These are phyloP conservation scores for Saccharomycopsis hybrid DNA, from an alignment of 1,139 yeast species.

Conservation along the genomic window DNA sequence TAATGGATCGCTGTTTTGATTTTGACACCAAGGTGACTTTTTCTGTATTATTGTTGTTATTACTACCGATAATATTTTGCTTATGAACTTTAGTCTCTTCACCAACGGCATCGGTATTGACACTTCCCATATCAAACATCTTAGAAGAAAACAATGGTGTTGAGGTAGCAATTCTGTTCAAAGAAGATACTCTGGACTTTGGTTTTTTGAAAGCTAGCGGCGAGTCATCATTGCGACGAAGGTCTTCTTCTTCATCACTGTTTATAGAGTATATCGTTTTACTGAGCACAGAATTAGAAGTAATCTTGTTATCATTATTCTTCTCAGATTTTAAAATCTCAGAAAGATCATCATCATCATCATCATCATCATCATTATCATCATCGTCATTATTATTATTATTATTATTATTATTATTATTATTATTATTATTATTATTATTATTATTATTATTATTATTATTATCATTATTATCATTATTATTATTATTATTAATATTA, in stretches of 20 bases:
- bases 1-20: no score
- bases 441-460: no score
- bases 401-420: no score
- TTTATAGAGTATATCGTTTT: not conserved
- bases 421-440: no score
- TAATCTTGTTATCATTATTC: not conserved
- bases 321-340: not conserved
- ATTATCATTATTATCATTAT: no score
- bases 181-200: not conserved
- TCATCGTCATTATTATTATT: not conserved
- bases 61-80: no score
- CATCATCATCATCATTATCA: not conserved
- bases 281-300: not conserved
- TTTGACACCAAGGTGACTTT: no score
- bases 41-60: no score
- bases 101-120: not conserved
- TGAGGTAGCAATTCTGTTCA: not conserved
- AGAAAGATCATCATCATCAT: not conserved
- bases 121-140: not conserved
- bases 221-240: not conserved
- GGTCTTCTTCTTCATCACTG: not conserved
- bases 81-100: no score
- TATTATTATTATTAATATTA: no score
- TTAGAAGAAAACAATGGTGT: not conserved
- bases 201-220: conserved; percentile 2